These are phyloP conservation scores for Suillus placidus DNA, from an alignment of 768 basidiomycete genomes.

Conservation along the genomic window DNA sequence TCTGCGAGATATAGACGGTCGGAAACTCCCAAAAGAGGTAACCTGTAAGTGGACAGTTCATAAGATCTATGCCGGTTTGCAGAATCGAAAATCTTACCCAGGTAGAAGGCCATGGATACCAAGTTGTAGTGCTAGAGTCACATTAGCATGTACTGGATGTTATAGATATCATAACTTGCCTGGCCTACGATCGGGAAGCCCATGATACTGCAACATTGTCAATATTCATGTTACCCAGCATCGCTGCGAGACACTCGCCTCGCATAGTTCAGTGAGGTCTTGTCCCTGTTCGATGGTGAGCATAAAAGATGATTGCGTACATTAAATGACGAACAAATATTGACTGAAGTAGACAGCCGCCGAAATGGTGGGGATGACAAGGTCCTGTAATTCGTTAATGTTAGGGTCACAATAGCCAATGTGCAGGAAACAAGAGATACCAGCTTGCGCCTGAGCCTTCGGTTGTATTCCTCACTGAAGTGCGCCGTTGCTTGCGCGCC, in stretches of 20 bases:
- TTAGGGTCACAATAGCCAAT: not conserved
- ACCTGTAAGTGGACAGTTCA: constrained; percentile 34
- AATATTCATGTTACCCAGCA: constrained; percentile 2
- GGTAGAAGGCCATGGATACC: constrained; percentile 64
- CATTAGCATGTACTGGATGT: constrained; percentile 5
- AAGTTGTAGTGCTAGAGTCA: constrained; percentile 58
- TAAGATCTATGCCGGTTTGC: not conserved
- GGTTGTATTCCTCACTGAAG: constrained; percentile 66
- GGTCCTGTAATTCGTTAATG: constrained; percentile 38
- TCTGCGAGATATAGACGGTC: constrained; percentile 67
- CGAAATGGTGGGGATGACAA: constrained; percentile 55
- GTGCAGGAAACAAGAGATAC: constrained; percentile 33
- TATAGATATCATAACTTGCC: constrained; percentile 32
- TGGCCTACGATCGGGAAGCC: constrained; percentile 65
- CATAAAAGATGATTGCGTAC: constrained; percentile 7
- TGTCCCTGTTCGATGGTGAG: constrained; percentile 48
- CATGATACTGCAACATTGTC: constrained; percentile 51
- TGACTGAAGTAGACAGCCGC: constrained; percentile 73
- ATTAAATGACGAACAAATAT: constrained; percentile 49
- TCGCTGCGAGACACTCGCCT: constrained; percentile 40
- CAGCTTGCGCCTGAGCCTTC: constrained; percentile 57
- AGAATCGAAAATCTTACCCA: constrained; percentile 40
- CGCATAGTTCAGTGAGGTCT: constrained; percentile 73
- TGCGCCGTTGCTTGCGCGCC: constrained; percentile 50
- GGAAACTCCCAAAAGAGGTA: constrained; percentile 67